Evolutionary conservation across 202 grass and related monocot species (phyloP).

Genomic region (Zizania palustris): DNA sequence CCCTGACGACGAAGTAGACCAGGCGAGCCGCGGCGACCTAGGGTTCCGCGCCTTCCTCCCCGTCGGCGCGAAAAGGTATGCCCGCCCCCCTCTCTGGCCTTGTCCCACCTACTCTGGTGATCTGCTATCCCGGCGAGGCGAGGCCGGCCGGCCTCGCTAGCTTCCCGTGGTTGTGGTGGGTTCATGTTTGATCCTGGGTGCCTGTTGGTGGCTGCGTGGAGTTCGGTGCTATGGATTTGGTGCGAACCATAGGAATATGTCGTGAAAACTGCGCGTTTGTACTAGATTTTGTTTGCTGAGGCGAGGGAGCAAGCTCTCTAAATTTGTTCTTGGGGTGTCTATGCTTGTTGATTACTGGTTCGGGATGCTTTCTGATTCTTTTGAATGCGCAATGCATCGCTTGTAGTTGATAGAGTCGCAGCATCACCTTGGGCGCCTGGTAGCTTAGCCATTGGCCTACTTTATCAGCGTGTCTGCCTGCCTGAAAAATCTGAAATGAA

Average conservation of each 20-base stretch:
- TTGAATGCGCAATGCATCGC: not conserved
- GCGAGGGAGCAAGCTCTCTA: too few relatives aligned
- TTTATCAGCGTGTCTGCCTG: not conserved
- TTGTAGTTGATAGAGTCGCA: constrained; percentile 7
- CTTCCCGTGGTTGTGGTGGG: not conserved
- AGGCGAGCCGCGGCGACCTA: too few relatives aligned
- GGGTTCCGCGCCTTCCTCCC: not conserved
- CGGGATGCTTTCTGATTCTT: not conserved
- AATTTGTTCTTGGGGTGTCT: too few relatives aligned
- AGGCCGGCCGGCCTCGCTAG: not conserved
- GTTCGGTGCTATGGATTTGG: not conserved
- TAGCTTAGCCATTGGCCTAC: not conserved
- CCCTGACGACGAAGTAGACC: too few relatives aligned
- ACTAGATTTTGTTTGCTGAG: not conserved
- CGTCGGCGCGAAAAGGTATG: not conserved
- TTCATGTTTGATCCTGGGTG: not conserved
- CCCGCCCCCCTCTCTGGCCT: not conserved
- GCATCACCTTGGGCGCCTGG: not conserved
- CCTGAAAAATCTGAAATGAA: not conserved
- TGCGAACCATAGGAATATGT: not conserved
- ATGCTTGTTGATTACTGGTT: not conserved
- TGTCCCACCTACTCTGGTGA: too few relatives aligned
- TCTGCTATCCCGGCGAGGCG: not conserved
- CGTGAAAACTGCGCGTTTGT: not conserved
- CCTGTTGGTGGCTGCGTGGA: not conserved